Evolutionary conservation across 2,329 filamentous ascomycete species (phyloP).

Genomic region (Fusarium abutilonis): DNA sequence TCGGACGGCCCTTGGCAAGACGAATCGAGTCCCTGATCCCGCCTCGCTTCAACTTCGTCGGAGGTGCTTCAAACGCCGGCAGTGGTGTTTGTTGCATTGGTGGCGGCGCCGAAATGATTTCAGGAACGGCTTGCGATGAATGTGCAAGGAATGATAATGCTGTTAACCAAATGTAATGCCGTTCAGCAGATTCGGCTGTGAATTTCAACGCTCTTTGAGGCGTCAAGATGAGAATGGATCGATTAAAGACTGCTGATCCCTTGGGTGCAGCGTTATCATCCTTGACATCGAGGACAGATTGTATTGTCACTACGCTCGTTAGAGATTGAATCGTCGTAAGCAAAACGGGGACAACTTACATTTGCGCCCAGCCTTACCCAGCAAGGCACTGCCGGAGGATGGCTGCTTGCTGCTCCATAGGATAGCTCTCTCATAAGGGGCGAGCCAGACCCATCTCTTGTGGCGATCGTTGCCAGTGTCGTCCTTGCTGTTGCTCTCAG

Average conservation of each 20-base stretch:
- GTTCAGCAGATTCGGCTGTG: conserved; percentile 81
- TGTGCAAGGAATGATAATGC: conserved; percentile 94
- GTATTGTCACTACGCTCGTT: conserved; percentile 78
- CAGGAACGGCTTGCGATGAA: conserved; percentile 82
- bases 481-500: conserved; percentile 72
- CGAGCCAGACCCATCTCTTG: conserved; percentile 98
- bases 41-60: conserved; percentile 58
- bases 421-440: conserved; percentile 93
- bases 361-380: conserved; percentile 95
- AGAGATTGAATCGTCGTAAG: conserved; percentile 38
- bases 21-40: conserved; percentile 89
- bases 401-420: conserved; percentile 99
- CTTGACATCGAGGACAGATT: conserved; percentile 96
- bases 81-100: conserved; percentile 55
- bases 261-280: conserved; percentile 89
- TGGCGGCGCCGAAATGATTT: conserved; percentile 68
- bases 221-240: conserved; percentile 94
- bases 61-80: conserved; percentile 63
- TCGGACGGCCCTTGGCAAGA: conserved; percentile 77
- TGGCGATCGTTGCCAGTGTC: conserved; percentile 82
- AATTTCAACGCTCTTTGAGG: conserved; percentile 95
- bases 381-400: conserved; percentile 82
- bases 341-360: conserved; percentile 67
- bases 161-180: conserved; percentile 95
- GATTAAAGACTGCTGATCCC: conserved; percentile 78